phyloP scores from a whole-genome alignment of 2,329 filamentous ascomycete species.

The Davidsoniella australis region DNA sequence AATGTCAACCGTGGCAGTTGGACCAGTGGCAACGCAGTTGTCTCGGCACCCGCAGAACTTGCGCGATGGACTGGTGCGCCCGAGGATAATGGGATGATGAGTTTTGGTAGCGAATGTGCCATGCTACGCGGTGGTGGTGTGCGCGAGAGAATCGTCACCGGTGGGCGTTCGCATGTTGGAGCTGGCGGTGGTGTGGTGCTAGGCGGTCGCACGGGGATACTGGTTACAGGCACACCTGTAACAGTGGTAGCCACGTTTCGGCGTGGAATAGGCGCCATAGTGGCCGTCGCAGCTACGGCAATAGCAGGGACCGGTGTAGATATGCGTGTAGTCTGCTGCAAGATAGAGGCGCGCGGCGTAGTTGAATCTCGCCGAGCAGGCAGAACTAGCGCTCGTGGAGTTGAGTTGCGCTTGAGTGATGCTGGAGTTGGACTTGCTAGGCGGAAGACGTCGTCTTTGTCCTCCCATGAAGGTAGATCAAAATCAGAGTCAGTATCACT shows the following conservation, averaged over 20 bases:
- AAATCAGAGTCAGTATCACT: conserved; percentile 9
- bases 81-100: conserved; percentile 4
- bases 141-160: conserved; percentile 6
- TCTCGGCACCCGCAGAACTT: not conserved
- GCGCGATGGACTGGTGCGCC: not conserved
- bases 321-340: not conserved
- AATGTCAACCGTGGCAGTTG: not conserved
- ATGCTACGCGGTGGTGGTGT: conserved; percentile 8
- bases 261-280: not conserved
- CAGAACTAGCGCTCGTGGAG: conserved; percentile 2
- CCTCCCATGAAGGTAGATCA: conserved; percentile 12
- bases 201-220: not conserved
- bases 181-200: conserved; percentile 6
- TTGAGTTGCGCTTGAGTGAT: conserved; percentile 10
- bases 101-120: conserved; percentile 5
- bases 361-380: not conserved
- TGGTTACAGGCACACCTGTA: not conserved
- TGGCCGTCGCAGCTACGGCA: not conserved
- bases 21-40: not conserved
- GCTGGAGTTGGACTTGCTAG: not conserved
- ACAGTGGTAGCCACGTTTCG: not conserved
- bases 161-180: conserved; percentile 9
- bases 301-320: not conserved
- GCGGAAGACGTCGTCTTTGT: conserved; percentile 14
- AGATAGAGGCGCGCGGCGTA: not conserved